These are phyloP conservation scores for Fragaria nilgerrensis DNA, from an alignment of 306 rosid species.

Conservation along the genomic window DNA sequence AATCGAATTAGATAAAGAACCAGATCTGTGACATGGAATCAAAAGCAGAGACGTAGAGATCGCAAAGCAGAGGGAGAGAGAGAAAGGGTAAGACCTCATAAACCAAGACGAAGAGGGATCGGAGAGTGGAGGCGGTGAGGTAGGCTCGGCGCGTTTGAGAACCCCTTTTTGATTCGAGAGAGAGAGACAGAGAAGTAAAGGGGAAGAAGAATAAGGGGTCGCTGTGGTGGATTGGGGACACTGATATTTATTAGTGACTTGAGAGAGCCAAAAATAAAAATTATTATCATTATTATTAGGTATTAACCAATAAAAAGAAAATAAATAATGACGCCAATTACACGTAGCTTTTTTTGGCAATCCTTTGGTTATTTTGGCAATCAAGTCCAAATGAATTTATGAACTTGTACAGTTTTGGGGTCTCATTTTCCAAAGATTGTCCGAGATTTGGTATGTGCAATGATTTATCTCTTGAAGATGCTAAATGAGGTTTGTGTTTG, in stretches of 20 bases:
- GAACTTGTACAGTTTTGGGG: too few relatives aligned
- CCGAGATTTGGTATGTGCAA: too few relatives aligned
- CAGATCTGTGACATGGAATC: conserved; percentile 33
- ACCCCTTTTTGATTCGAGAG: conserved; percentile 5
- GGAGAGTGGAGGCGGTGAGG: conserved; percentile 50
- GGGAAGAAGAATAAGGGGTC: not conserved
- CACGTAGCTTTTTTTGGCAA: too few relatives aligned
- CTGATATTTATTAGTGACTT: conserved; percentile 20
- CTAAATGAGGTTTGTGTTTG: too few relatives aligned
- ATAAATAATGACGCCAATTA: too few relatives aligned
- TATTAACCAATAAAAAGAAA: too few relatives aligned
- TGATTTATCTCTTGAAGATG: too few relatives aligned
- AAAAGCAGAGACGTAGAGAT: not conserved
- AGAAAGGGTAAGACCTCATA: conserved; percentile 58
- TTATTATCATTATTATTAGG: too few relatives aligned
- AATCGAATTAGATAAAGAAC: not conserved
- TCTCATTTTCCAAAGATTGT: too few relatives aligned
- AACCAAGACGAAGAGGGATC: conserved; percentile 91
- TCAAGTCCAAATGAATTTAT: too few relatives aligned
- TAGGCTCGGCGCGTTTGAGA: conserved; percentile 32
- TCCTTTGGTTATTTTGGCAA: too few relatives aligned
- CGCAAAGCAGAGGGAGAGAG: not conserved
- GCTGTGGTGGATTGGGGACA: not conserved
- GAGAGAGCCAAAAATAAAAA: too few relatives aligned
- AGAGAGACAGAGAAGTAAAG: not conserved